Conservation (phyloP, 2,329 filamentous ascomycete species). For the Pyrenophora teres region DNA sequence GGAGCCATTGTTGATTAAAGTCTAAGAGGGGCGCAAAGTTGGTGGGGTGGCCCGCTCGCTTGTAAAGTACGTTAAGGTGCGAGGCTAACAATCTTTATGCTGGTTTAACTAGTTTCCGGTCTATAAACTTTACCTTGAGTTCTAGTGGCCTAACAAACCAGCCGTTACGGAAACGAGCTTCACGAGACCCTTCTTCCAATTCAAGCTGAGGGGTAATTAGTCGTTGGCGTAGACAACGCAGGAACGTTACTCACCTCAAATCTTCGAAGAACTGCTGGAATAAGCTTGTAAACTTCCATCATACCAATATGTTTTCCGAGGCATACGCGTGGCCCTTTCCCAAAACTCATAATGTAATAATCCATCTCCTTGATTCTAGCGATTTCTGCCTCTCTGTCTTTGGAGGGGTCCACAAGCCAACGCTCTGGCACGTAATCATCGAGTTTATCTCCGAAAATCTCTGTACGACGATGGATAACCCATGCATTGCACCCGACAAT, state of each 20-base stretch:
- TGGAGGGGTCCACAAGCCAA: slow-evolving; percentile 16
- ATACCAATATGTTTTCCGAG: slow-evolving; percentile 25
- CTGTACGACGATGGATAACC: slow-evolving; percentile 15
- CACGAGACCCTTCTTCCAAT: too few relatives aligned
- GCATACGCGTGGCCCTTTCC: slow-evolving; percentile 19
- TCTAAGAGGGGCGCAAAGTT: neutral
- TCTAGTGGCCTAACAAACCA: too few relatives aligned
- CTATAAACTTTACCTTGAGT: too few relatives aligned
- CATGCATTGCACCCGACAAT: slow-evolving; percentile 21
- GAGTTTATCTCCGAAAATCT: slow-evolving; percentile 14
- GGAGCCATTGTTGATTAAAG: too few relatives aligned
- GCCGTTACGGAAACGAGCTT: too few relatives aligned
- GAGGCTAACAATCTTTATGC: too few relatives aligned
- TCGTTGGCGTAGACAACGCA: too few relatives aligned
- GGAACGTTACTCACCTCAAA: slow-evolving; percentile 15
- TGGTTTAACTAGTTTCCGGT: too few relatives aligned
- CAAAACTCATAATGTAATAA: slow-evolving; percentile 27
- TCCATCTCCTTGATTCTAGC: slow-evolving; percentile 30
- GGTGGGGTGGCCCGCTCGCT: neutral
- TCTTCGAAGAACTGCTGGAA: slow-evolving; percentile 16
- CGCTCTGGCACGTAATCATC: slow-evolving; percentile 20
- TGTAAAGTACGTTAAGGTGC: neutral
- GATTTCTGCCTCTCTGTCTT: slow-evolving; percentile 12
- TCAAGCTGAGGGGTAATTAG: too few relatives aligned
- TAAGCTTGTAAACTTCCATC: slow-evolving; percentile 25